Evolutionary conservation across 2,329 filamentous ascomycete species (phyloP).

Genomic region (Trichoderma semiorbis): DNA sequence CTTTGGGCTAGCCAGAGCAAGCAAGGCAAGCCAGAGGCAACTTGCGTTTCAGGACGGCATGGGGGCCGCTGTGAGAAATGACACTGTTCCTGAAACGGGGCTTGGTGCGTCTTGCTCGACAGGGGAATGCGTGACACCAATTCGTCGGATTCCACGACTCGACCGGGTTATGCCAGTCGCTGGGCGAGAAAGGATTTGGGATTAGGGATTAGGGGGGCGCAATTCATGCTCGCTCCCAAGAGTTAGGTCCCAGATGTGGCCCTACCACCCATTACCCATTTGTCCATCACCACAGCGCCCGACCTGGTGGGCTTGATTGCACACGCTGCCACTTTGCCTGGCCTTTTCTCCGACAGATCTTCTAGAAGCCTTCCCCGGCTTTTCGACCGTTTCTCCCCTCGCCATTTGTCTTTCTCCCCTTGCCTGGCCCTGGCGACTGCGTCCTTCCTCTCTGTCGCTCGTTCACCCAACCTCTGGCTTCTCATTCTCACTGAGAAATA

Average conservation of each 20-base stretch:
- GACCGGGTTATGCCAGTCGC: slow-evolving; percentile 13
- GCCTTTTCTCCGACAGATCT: slow-evolving; percentile 22
- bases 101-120: slow-evolving; percentile 18
- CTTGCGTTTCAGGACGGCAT: slow-evolving; percentile 29
- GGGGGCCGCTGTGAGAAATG: slow-evolving; percentile 28
- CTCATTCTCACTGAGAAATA: not conserved
- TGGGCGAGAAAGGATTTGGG: slow-evolving; percentile 17
- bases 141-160: slow-evolving; percentile 15
- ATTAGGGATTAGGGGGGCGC: slow-evolving; percentile 8
- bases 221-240: slow-evolving; percentile 10
- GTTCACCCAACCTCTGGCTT: slow-evolving; percentile 9
- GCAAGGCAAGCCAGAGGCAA: slow-evolving; percentile 11
- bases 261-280: not conserved
- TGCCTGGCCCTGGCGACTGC: slow-evolving; percentile 19
- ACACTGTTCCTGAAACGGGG: slow-evolving; percentile 31
- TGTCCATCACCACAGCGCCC: slow-evolving; percentile 13
- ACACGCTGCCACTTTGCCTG: slow-evolving; percentile 10
- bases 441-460: slow-evolving; percentile 13
- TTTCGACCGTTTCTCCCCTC: slow-evolving; percentile 18
- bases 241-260: slow-evolving; percentile 9
- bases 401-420: slow-evolving; percentile 18
- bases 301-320: slow-evolving; percentile 11
- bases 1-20: not conserved
- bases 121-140: slow-evolving; percentile 15
- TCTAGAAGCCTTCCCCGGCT: slow-evolving; percentile 22